A percentile compares a stretch with the other conserved stretches of the same genome.
These are phyloP conservation scores for Aspergillus ruber DNA, from an alignment of 2,329 filamentous ascomycete species.

Conservation along the genomic window DNA sequence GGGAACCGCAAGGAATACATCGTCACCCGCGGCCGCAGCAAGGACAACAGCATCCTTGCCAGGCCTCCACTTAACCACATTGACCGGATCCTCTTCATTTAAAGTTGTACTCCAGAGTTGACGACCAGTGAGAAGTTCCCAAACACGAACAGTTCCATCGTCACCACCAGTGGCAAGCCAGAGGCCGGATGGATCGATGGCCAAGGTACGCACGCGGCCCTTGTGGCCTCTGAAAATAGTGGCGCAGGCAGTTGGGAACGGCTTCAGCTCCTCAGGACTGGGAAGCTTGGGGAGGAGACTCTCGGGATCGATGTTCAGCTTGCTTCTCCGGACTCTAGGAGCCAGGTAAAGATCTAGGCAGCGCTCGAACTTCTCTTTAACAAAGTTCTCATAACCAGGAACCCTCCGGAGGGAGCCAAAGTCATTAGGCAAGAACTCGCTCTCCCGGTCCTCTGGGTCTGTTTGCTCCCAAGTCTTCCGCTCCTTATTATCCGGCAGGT, in stretches of 20 bases:
- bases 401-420: constrained; percentile 83
- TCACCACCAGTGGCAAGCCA: constrained; percentile 90
- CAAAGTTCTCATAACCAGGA: constrained; percentile 79
- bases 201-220: constrained; percentile 75
- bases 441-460: constrained; percentile 86
- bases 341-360: constrained; percentile 94
- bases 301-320: constrained; percentile 92
- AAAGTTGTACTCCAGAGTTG: constrained; percentile 81
- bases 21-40: constrained; percentile 76
- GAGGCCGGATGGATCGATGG: constrained; percentile 76
- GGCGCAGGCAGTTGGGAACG: constrained; percentile 86
- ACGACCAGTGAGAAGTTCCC: constrained; percentile 79
- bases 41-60: constrained; percentile 73
- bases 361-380: constrained; percentile 94
- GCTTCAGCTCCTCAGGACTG: constrained; percentile 84
- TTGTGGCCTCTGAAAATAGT: constrained; percentile 83
- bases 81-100: constrained; percentile 70
- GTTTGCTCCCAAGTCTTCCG: constrained; percentile 75
- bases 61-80: constrained; percentile 84
- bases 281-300: constrained; percentile 89
- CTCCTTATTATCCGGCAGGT: constrained; percentile 80
- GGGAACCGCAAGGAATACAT: constrained; percentile 77
- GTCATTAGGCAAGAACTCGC: constrained; percentile 76
- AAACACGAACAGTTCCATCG: constrained; percentile 85
- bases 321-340: constrained; percentile 82